Evolutionary conservation across 2,329 filamentous ascomycete genomes (phyloP), one percentile per base, ranked within the genome.

Genomic region (Pseudogymnoascus sp.): DNA sequence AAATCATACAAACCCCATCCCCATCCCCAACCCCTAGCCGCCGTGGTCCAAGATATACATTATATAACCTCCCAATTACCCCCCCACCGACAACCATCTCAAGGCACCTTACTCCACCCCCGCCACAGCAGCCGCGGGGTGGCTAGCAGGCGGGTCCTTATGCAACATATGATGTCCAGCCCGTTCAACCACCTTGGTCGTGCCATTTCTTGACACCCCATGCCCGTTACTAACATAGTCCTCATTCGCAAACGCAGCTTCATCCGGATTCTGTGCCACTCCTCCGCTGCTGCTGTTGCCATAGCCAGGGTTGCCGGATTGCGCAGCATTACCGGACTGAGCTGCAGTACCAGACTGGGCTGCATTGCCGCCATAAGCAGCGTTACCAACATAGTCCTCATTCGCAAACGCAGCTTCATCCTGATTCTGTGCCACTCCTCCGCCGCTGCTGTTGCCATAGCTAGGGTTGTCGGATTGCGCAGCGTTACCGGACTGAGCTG

Each of bases 141-240:
- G 67, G 8, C 21, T 55, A 45, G 66, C 61, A 23, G 69, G 69
- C 60, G 68, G 67, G 19, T 67, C 69, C 41, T 70, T 70, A 35
- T 69, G 68, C 11, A 70, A 58, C 61, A 63, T 64, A 41, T 68
- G 67, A 1, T 65, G 59, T 6, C 65, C 68, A 59, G 63, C 65
- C 10, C 61, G 41, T 59, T 45, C 33, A 41, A 12, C 41, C 21
- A 39, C 38, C 39, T 55, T 64, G 41, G 21, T 59, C 43, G 35
- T 37, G 16, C 4, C 59, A 21, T 12, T 39, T 49, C 38, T 49
- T 33, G 14, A 38, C 21, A 21, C 60, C 6, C 49, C 49, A 33
- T 19, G 33, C 6, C 49, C 49, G 19, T 19, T 55, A 19, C 26
- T n/a, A 33, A 19, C 49, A 19, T 55, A 55, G 1, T 6, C 26